Evolutionary conservation across 768 basidiomycete genomes (phyloP).

Genomic region (Leccinum uliginosum): DNA sequence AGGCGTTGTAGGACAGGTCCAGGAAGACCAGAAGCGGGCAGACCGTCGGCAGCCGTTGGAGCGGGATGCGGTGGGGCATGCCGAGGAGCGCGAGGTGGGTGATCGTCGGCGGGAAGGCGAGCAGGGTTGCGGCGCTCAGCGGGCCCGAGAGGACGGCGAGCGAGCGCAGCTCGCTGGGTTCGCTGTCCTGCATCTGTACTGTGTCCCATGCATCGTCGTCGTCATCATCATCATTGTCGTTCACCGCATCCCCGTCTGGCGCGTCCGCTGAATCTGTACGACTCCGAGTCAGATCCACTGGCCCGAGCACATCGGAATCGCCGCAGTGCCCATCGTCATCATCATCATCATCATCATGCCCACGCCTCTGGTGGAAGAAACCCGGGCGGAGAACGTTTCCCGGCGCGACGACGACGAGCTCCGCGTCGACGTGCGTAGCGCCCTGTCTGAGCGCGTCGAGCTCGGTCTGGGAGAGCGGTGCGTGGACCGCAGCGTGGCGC

Average conservation of each 20-base stretch:
- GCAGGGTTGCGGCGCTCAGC: slow-evolving; percentile 41
- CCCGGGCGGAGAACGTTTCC: slow-evolving; percentile 40
- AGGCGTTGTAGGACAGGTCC: slow-evolving; percentile 65
- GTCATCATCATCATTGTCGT: neutral
- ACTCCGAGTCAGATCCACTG: neutral
- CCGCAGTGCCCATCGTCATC: neutral
- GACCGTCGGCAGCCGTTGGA: slow-evolving; percentile 53
- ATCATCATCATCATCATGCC: neutral
- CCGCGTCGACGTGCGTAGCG: slow-evolving; percentile 55
- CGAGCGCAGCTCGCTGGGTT: slow-evolving; percentile 37
- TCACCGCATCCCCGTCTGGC: neutral
- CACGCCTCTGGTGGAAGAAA: slow-evolving; percentile 31
- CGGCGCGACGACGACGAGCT: slow-evolving; percentile 62
- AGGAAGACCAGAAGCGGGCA: slow-evolving; percentile 61
- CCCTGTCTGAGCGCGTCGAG: slow-evolving; percentile 48
- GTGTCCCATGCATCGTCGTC: slow-evolving; percentile 40
- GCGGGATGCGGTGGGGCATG: slow-evolving; percentile 42
- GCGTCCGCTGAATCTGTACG: too few species aligned
- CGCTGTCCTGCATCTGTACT: slow-evolving; percentile 22
- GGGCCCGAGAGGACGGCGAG: slow-evolving; percentile 49
- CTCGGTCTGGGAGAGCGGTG: slow-evolving; percentile 48
- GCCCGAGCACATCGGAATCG: neutral
- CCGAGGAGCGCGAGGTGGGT: slow-evolving; percentile 58
- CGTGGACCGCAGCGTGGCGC: slow-evolving; percentile 53
- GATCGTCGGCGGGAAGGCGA: slow-evolving; percentile 59